These are phyloP conservation scores for Cryptococcus floricola DNA, from an alignment of 1,284 basidiomycete species.

Conservation along the genomic window DNA sequence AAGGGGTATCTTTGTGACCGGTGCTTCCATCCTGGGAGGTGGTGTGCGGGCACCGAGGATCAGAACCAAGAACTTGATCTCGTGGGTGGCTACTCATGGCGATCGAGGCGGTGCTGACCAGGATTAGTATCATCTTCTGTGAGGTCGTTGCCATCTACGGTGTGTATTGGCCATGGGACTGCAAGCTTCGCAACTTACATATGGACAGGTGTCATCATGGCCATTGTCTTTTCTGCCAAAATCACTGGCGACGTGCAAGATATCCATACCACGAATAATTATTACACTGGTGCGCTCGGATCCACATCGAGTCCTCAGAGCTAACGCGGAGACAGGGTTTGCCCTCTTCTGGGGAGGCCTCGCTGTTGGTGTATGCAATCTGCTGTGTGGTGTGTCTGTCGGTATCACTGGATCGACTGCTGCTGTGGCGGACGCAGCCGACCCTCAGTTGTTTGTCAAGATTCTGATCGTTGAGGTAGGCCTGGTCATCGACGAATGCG, in stretches of 20 bases:
- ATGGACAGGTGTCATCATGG: conserved; percentile 66
- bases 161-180: conserved; percentile 51
- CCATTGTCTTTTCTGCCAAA: conserved; percentile 87
- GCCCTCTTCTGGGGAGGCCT: conserved; percentile 93
- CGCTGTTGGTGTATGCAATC: conserved; percentile 80
- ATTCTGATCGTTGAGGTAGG: conserved; percentile 77
- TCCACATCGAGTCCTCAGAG: background rate
- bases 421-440: conserved; percentile 85
- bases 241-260: conserved; percentile 60
- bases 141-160: conserved; percentile 98
- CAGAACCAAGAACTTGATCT: conserved; percentile 95
- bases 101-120: background rate
- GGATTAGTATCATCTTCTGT: conserved; percentile 87
- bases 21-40: conserved; percentile 89
- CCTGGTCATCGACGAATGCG: background rate
- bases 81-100: conserved; percentile 54
- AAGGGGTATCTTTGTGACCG: conserved; percentile 98
- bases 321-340: conserved; percentile 57
- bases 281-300: conserved; percentile 70
- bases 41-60: conserved; percentile 93
- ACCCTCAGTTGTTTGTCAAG: conserved; percentile 88
- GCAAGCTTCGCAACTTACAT: background rate
- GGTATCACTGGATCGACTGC: conserved; percentile 89
- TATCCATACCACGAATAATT: conserved; percentile 76
- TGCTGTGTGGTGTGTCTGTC: conserved; percentile 87